Percentiles rank a stretch among this genome's conserved stretches.
phyloP scores from a whole-genome alignment of 2,329 filamentous ascomycete species.

The Aspergillus viridinutans region DNA sequence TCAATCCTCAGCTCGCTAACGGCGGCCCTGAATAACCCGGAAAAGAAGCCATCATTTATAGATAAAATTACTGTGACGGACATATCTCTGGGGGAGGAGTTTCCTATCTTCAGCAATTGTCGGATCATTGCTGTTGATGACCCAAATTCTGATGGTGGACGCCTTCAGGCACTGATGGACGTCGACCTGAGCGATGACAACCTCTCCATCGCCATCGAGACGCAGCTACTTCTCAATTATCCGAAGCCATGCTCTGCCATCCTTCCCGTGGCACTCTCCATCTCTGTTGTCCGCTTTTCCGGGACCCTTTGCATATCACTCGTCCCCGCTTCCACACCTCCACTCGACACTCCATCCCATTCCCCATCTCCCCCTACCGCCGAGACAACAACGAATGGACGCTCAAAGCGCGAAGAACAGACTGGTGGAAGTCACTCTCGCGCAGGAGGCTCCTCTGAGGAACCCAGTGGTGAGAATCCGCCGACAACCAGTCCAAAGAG shows the following conservation, averaged over 20 bases:
- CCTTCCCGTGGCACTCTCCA: constrained; percentile 83
- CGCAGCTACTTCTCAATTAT: constrained; percentile 89
- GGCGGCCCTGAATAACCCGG: constrained; percentile 78
- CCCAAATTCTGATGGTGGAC: constrained; percentile 58
- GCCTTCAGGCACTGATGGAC: constrained; percentile 92
- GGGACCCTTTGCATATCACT: constrained; percentile 92
- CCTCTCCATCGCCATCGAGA: constrained; percentile 91
- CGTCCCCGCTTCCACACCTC: constrained; percentile 59
- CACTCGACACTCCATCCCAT: constrained; percentile 32
- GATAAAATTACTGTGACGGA: constrained; percentile 93
- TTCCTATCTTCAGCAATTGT: constrained; percentile 98
- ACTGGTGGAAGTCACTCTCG: constrained; percentile 7
- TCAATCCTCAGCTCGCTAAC: constrained; percentile 76
- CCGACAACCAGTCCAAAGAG: constrained; percentile 60
- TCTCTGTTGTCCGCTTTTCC: constrained; percentile 89
- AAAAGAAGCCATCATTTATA: constrained; percentile 83
- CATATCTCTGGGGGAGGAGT: constrained; percentile 90
- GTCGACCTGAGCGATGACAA: constrained; percentile 89
- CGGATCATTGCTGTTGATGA: constrained; percentile 78
- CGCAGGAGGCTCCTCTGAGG: not conserved
- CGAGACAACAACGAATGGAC: constrained; percentile 7
- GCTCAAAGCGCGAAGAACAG: constrained; percentile 7
- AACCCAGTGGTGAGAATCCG: constrained; percentile 9
- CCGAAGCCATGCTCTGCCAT: constrained; percentile 85
- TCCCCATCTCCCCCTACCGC: constrained; percentile 26